Percentiles rank a stretch among this genome's conserved stretches.
phyloP scores from a whole-genome alignment of 306 rosid genomes.

The Cucumis hystrix region DNA sequence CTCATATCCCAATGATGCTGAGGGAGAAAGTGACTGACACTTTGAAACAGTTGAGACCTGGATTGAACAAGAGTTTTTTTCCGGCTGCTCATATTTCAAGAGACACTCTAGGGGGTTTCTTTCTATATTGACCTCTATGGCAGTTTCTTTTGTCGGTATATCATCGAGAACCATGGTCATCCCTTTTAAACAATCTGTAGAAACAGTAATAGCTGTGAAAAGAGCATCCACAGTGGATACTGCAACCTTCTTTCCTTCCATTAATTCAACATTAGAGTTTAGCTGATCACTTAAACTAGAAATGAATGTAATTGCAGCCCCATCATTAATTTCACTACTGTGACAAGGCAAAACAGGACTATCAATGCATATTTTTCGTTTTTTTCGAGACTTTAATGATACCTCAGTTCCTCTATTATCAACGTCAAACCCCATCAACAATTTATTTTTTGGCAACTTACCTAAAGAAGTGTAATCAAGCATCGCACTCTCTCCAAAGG shows the following conservation, averaged over 20 bases:
- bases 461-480: slow-evolving; percentile 11
- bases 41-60: slow-evolving; percentile 18
- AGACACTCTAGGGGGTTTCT: slow-evolving; percentile 17
- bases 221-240: slow-evolving; percentile 17
- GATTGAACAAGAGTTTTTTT: slow-evolving; percentile 16
- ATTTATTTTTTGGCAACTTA: slow-evolving; percentile 20
- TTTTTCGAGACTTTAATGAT: slow-evolving; percentile 24
- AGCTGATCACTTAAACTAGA: slow-evolving; percentile 24
- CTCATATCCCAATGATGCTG: slow-evolving; percentile 19
- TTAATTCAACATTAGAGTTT: slow-evolving; percentile 19
- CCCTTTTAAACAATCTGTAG: slow-evolving; percentile 22
- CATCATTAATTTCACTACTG: slow-evolving; percentile 23
- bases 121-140: slow-evolving; percentile 18
- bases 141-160: slow-evolving; percentile 21
- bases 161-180: slow-evolving; percentile 15
- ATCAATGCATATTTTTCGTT: slow-evolving; percentile 21
- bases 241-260: slow-evolving; percentile 19
- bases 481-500: slow-evolving; percentile 13
- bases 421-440: slow-evolving; percentile 16
- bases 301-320: slow-evolving; percentile 15
- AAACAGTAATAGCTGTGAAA: slow-evolving; percentile 13
- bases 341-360: slow-evolving; percentile 11
- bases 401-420: slow-evolving; percentile 12
- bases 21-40: slow-evolving; percentile 12
- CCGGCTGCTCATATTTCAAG: slow-evolving; percentile 23